Evolutionary conservation across 2,329 filamentous ascomycete species (phyloP).

Genomic region (Verticillium albo-atrum): DNA sequence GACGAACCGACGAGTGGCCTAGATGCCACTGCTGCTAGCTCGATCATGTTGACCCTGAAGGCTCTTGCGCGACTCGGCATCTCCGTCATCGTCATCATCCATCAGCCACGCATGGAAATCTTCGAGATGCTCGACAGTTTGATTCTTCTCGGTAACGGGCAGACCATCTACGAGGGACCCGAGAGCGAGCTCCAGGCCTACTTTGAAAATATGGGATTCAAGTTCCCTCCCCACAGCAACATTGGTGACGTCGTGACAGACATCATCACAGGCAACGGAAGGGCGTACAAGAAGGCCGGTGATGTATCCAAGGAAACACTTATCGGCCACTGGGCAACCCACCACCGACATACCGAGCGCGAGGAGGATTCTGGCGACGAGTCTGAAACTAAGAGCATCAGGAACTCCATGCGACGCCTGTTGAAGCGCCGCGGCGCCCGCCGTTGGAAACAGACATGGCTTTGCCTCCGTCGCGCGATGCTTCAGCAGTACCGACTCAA

Average conservation of each 20-base stretch:
- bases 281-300: slow-evolving; percentile 40
- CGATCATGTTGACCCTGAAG: slow-evolving; percentile 50
- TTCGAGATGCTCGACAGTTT: slow-evolving; percentile 54
- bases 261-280: slow-evolving; percentile 54
- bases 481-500: slow-evolving; percentile 52
- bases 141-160: slow-evolving; percentile 49
- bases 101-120: slow-evolving; percentile 55
- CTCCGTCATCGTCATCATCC: slow-evolving; percentile 54
- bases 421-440: slow-evolving; percentile 46
- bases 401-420: slow-evolving; percentile 34
- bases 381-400: slow-evolving; percentile 19
- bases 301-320: slow-evolving; percentile 44
- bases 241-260: slow-evolving; percentile 56
- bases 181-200: slow-evolving; percentile 38
- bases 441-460: slow-evolving; percentile 43
- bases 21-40: slow-evolving; percentile 51
- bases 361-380: slow-evolving; percentile 14
- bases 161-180: slow-evolving; percentile 49
- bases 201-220: slow-evolving; percentile 48
- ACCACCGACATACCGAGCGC: slow-evolving; percentile 14
- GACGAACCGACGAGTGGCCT: slow-evolving; percentile 50
- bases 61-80: slow-evolving; percentile 50
- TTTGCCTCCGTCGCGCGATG: slow-evolving; percentile 47
- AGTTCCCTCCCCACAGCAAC: slow-evolving; percentile 45
- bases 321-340: slow-evolving; percentile 42